A percentile compares a stretch with the other conserved stretches of the same genome.
phyloP scores from a whole-genome alignment of 495 filamentous ascomycete genomes.

The Apodospora peruviana region DNA sequence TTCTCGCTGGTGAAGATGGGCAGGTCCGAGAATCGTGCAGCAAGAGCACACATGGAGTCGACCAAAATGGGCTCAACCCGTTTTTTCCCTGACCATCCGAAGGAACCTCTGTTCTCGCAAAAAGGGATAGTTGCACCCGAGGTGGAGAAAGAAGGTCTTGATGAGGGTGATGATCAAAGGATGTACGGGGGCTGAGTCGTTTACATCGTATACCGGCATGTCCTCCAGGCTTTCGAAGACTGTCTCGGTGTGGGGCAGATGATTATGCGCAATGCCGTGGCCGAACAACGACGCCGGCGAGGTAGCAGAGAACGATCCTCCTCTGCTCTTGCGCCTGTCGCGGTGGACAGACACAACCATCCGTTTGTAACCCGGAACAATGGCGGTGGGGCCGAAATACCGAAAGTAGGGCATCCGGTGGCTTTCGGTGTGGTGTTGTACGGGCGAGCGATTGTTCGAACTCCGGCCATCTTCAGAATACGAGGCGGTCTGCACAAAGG shows the following conservation, averaged over 20 bases:
- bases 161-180: slow-evolving; percentile 68
- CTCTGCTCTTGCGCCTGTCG: slow-evolving; percentile 39
- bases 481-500: slow-evolving; percentile 26
- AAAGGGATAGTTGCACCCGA: slow-evolving; percentile 81
- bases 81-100: slow-evolving; percentile 65
- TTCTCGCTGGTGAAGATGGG: slow-evolving; percentile 53
- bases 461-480: slow-evolving; percentile 39
- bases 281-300: slow-evolving; percentile 29
- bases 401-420: slow-evolving; percentile 78
- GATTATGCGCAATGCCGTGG: slow-evolving; percentile 6
- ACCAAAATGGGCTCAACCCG: slow-evolving; percentile 81
- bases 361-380: slow-evolving; percentile 87
- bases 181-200: slow-evolving; percentile 59
- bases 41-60: slow-evolving; percentile 73
- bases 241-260: slow-evolving; percentile 32
- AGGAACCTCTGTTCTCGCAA: slow-evolving; percentile 63
- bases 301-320: slow-evolving; percentile 34
- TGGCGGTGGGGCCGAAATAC: slow-evolving; percentile 84
- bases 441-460: slow-evolving; percentile 34
- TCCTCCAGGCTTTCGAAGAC: slow-evolving; percentile 55
- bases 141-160: slow-evolving; percentile 69
- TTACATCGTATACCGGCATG: slow-evolving; percentile 73
- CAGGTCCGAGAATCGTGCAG: slow-evolving; percentile 73
- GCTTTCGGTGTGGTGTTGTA: slow-evolving; percentile 45
- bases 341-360: slow-evolving; percentile 64